A percentile compares a stretch with the other conserved stretches of the same genome.
Evolutionary conservation across 345 rosid genomes (phyloP).

Genomic region (Brassica nigra): DNA sequence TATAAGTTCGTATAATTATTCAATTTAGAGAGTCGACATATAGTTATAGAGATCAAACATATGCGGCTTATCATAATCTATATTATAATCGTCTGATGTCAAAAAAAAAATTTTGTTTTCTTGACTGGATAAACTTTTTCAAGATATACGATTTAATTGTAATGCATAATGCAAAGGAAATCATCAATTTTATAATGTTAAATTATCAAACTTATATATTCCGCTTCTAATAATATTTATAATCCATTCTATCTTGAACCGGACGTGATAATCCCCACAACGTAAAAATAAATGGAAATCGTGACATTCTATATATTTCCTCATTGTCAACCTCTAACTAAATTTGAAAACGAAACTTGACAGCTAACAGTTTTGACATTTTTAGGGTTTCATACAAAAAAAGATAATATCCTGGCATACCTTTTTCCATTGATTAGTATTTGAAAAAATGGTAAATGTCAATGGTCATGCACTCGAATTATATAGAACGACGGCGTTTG

Average conservation of each 20-base stretch:
- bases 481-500: not conserved
- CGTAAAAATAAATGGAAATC: not conserved
- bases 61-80: not conserved
- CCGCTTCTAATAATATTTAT: too few relatives aligned
- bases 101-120: not conserved
- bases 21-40: not conserved
- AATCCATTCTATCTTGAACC: not conserved
- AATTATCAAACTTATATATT: too few relatives aligned
- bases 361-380: constrained; percentile 40
- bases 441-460: constrained; percentile 14
- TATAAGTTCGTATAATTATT: not conserved
- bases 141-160: not conserved
- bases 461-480: not conserved
- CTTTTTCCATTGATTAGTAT: not conserved
- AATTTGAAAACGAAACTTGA: constrained; percentile 31
- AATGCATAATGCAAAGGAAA: too few relatives aligned
- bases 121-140: not conserved
- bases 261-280: not conserved
- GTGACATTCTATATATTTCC: not conserved
- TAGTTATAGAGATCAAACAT: not conserved
- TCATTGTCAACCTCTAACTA: constrained; percentile 31
- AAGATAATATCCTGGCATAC: constrained; percentile 9
- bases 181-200: too few relatives aligned
- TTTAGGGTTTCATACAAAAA: constrained; percentile 20
- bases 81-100: too few relatives aligned